Evolutionary conservation across 345 rosid species (phyloP).

Genomic region (Alliaria petiolata): DNA sequence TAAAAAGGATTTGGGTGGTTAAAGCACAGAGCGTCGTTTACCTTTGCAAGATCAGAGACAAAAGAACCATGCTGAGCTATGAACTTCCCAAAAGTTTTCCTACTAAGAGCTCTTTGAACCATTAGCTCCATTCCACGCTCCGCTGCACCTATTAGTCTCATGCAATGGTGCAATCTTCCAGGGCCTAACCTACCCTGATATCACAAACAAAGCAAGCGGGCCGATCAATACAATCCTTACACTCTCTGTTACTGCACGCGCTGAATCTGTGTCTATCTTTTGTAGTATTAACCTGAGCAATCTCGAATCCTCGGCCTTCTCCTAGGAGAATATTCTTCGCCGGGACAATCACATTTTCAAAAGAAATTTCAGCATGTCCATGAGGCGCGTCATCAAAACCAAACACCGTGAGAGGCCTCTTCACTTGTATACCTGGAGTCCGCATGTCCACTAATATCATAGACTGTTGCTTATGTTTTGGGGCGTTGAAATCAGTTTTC

Average conservation of each 20-base stretch:
- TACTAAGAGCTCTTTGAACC: conserved; percentile 77
- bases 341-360: conserved; percentile 73
- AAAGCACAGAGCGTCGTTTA: conserved; percentile 11
- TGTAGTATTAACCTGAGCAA: conserved; percentile 72
- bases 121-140: conserved; percentile 97
- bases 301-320: conserved; percentile 98
- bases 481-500: conserved; percentile 75
- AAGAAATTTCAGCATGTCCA: conserved; percentile 90
- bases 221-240: background rate
- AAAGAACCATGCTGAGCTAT: conserved; percentile 91
- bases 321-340: conserved; percentile 84
- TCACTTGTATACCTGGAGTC: conserved; percentile 69
- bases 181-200: conserved; percentile 96
- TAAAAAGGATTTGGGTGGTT: background rate
- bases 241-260: background rate
- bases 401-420: conserved; percentile 82
- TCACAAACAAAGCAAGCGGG: conserved; percentile 5
- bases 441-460: conserved; percentile 85
- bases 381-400: conserved; percentile 99
- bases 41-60: conserved; percentile 86
- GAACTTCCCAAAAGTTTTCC: conserved; percentile 78
- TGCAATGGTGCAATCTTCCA: conserved; percentile 97
- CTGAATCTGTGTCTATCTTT: background rate
- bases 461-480: conserved; percentile 91
- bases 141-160: conserved; percentile 95